Percentiles rank a stretch among this genome's conserved stretches.
These are phyloP conservation scores for Gossypium raimondii DNA, from an alignment of 345 rosid genomes.

Conservation along the genomic window DNA sequence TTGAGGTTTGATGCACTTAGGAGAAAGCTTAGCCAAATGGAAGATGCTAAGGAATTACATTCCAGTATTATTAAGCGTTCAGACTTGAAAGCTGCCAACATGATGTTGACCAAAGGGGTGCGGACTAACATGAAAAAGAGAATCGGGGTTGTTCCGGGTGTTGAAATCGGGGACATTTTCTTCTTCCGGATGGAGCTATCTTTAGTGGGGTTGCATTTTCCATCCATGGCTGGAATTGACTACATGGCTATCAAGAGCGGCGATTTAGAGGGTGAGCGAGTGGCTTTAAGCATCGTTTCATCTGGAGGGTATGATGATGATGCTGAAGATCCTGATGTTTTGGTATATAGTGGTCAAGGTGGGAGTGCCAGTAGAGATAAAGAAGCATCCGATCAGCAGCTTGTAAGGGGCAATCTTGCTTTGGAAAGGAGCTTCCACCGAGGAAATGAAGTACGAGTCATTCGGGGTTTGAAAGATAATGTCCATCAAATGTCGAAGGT, in stretches of 20 bases:
- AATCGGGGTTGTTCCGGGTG: conserved; percentile 76
- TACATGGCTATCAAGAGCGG: conserved; percentile 53
- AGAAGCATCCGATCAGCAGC: conserved; percentile 70
- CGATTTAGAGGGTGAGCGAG: conserved; percentile 58
- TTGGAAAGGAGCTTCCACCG: conserved; percentile 78
- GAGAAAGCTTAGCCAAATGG: conserved; percentile 46
- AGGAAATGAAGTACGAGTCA: conserved; percentile 56
- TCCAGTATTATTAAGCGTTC: conserved; percentile 36
- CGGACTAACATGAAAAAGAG: conserved; percentile 66
- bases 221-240: conserved; percentile 88
- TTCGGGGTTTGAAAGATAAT: conserved; percentile 59
- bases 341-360: conserved; percentile 83
- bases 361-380: conserved; percentile 59
- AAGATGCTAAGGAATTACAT: conserved; percentile 40
- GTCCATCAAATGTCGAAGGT: conserved; percentile 31
- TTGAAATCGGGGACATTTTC: conserved; percentile 80
- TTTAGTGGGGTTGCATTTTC: conserved; percentile 77
- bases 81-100: conserved; percentile 52
- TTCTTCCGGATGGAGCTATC: conserved; percentile 84
- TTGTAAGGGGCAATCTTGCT: conserved; percentile 92
- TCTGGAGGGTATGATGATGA: conserved; percentile 85
- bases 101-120: conserved; percentile 55
- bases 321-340: conserved; percentile 59
- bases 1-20: conserved; percentile 44
- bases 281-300: conserved; percentile 76